Percentiles rank a stretch among this genome's conserved stretches.
phyloP scores from a whole-genome alignment of 2,329 filamentous ascomycete species.

The Sporothrix dimorphospora region DNA sequence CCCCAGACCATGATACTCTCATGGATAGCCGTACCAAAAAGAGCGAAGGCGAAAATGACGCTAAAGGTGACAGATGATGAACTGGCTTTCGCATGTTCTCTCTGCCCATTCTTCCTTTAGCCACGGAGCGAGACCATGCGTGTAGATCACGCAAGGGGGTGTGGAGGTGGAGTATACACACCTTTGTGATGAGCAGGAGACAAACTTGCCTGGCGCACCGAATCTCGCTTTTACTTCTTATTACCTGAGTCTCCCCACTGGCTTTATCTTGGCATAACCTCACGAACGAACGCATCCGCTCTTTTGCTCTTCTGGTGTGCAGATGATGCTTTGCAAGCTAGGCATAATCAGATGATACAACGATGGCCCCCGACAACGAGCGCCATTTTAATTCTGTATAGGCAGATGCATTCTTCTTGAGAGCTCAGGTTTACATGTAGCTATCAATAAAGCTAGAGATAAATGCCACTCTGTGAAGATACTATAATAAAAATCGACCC shows the following conservation, averaged over 20 bases:
- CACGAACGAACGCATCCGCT: not conserved
- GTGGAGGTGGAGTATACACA: not conserved
- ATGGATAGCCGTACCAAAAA: conserved; percentile 18
- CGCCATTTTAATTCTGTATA: not conserved
- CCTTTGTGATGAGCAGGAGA: not conserved
- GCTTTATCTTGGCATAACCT: not conserved
- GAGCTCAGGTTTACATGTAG: too few species aligned
- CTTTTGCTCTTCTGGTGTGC: not conserved
- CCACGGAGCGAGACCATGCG: conserved; percentile 23
- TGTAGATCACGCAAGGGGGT: conserved; percentile 26
- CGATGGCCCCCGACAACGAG: not conserved
- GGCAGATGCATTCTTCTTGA: too few species aligned
- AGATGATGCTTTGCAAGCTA: not conserved
- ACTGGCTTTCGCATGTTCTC: not conserved
- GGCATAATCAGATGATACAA: conserved; percentile 3
- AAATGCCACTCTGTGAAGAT: too few species aligned
- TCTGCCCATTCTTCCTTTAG: conserved; percentile 19
- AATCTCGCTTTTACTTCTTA: not conserved
- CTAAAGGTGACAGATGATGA: not conserved
- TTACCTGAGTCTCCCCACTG: not conserved
- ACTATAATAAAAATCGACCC: too few species aligned
- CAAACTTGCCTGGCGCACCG: not conserved
- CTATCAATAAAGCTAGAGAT: too few species aligned
- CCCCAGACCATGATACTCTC: conserved; percentile 12
- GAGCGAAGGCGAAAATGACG: not conserved